These are phyloP conservation scores for Ormosia semicastrata DNA, from an alignment of 306 rosid genomes.

Conservation along the genomic window DNA sequence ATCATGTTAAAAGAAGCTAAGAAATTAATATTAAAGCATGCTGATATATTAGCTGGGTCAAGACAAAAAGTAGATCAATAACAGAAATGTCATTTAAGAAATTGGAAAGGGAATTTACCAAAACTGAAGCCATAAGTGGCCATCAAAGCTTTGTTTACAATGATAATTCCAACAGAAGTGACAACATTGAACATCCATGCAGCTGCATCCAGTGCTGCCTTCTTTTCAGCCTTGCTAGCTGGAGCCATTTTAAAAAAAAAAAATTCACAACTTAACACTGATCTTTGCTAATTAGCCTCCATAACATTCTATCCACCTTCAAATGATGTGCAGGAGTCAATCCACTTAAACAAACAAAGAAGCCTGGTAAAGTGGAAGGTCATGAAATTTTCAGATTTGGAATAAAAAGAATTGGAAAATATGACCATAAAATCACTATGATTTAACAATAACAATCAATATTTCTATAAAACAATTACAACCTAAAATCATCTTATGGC, in stretches of 20 bases:
- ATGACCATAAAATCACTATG: neutral
- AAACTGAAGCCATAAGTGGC: constrained; percentile 84
- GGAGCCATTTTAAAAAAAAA: constrained; percentile 71
- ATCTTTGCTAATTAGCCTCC: constrained; percentile 32
- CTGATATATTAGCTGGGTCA: neutral
- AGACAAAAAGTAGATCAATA: constrained; percentile 17
- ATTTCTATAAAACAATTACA: neutral
- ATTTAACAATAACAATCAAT: neutral
- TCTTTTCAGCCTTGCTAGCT: constrained; percentile 68
- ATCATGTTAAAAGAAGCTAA: constrained; percentile 13
- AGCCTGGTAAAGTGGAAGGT: constrained; percentile 23
- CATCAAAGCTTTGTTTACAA: constrained; percentile 92
- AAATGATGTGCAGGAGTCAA: constrained; percentile 13
- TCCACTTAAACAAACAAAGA: constrained; percentile 20
- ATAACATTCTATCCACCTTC: constrained; percentile 19
- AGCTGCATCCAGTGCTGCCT: constrained; percentile 76
- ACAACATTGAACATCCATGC: constrained; percentile 94
- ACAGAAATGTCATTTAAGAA: neutral
- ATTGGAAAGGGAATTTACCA: constrained; percentile 45
- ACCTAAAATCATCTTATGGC: neutral
- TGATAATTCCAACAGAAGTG: constrained; percentile 85
- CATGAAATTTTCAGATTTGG: constrained; percentile 2
- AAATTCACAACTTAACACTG: constrained; percentile 20
- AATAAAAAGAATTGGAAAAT: neutral
- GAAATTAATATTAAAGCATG: neutral